These are phyloP conservation scores for Chrysosporium queenslandicum DNA, from an alignment of 2,329 filamentous ascomycete species.

Conservation along the genomic window DNA sequence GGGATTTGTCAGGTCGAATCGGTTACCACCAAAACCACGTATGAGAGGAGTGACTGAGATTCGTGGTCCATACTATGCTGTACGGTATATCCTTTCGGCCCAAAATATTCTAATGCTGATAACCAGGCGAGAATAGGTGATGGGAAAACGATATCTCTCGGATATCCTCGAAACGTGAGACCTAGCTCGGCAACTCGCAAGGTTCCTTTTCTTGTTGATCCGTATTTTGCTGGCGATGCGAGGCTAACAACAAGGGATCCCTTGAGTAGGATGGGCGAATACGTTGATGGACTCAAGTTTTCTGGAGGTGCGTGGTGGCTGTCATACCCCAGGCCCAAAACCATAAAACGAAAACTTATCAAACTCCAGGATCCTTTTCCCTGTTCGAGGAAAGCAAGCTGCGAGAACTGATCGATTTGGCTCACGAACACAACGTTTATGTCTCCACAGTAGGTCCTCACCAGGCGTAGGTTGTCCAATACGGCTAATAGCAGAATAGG, in stretches of 20 bases:
- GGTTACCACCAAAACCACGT: constrained; percentile 41
- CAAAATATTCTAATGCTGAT: too few species aligned
- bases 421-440: constrained; percentile 43
- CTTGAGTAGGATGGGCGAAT: constrained; percentile 40
- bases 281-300: constrained; percentile 49
- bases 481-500: constrained; percentile 24
- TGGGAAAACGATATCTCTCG: constrained; percentile 44
- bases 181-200: not conserved
- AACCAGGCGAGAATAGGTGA: constrained; percentile 26
- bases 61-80: constrained; percentile 47
- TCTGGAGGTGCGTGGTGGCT: constrained; percentile 40
- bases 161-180: constrained; percentile 45
- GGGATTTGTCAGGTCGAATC: constrained; percentile 44
- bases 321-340: too few species aligned
- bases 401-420: constrained; percentile 41
- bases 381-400: constrained; percentile 40
- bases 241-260: not conserved
- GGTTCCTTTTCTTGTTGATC: not conserved
- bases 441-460: constrained; percentile 40
- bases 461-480: not conserved
- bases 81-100: constrained; percentile 16
- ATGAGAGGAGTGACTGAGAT: constrained; percentile 46
- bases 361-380: constrained; percentile 39
- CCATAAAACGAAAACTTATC: not conserved
- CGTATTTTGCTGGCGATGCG: not conserved